Evolutionary conservation across 805 yeast species (phyloP), one percentile per base, ranked within the genome.

Genomic region (Ogataea degrootiae): DNA sequence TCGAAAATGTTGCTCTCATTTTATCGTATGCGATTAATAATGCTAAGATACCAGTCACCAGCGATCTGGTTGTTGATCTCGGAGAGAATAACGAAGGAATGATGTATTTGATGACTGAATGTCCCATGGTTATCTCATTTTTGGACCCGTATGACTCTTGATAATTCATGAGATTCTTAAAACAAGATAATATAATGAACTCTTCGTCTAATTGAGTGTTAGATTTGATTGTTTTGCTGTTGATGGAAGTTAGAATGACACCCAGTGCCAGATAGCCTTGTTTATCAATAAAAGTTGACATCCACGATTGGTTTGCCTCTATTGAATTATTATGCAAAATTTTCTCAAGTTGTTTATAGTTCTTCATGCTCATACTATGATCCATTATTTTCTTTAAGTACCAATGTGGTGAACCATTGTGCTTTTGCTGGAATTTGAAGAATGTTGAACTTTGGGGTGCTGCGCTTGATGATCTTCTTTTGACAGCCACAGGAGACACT

Each of bases 201-300:
- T 94, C 98, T 43, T 80, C 75, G 48, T 86, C 95, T 6, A 66
- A 63, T 49, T 81, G 80, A 40, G 68, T 72, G 48, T 72, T 68
- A 12, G 76, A 70, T 46, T 76, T 74, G 35, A 69, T 60, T 2
- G 62, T 46, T 36, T 64, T 58, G 37, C 61, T 62, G 53, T 70
- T 72, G 45, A 82, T 71, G 42, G 80, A 82, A 47, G 77, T 79
- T 39, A 94, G 69, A 35, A 80, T 81, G 15, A 82, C 79, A 7
- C 88, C 80, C 44, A 94, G 73, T 0, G 89, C 86, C 8, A 83
- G 76, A 49, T 85, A 89, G 9, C 98, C 98, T 62, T 88, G 95
- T 39, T 79, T 75, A 44, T 75, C 80, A n/a, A 89, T 73, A 58
- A 94, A 94, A 21, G 72, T 74, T 42, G 79, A 74, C 0, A 88